phyloP scores from a whole-genome alignment of 179 eudicot genomes.

The Heliamphora pulchella region DNA sequence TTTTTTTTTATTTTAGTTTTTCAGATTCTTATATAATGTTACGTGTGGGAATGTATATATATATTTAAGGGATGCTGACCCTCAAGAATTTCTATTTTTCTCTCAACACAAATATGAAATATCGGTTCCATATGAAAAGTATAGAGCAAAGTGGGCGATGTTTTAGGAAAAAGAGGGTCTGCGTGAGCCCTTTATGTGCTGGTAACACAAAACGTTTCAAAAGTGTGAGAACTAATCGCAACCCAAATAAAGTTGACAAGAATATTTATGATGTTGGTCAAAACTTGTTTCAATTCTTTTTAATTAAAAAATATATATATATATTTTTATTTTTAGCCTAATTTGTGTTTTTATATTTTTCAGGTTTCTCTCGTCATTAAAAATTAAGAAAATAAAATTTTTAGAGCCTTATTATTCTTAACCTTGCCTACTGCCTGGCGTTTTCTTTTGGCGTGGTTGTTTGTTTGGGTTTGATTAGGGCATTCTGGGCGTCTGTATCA shows the following conservation, averaged over 20 bases:
- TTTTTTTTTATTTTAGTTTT: no score
- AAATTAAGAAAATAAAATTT: no score
- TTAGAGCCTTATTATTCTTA: no score
- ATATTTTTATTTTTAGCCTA: background rate
- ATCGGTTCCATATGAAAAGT: background rate
- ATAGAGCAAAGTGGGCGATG: conserved; percentile 13
- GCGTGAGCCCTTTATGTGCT: conserved; percentile 11
- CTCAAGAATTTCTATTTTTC: background rate
- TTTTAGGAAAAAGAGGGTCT: conserved; percentile 15
- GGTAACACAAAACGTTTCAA: conserved; percentile 13
- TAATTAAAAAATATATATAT: conserved; percentile 11
- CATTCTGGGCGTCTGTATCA: no score
- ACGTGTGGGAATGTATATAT: no score
- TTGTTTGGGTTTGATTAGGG: no score
- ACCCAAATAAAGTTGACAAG: conserved; percentile 15
- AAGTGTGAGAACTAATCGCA: background rate
- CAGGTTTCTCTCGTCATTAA: no score
- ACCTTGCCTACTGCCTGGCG: no score
- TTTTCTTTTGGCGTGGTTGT: no score
- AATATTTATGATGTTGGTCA: background rate
- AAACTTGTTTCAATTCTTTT: background rate
- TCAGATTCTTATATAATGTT: no score
- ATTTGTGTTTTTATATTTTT: background rate
- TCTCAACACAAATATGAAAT: background rate
- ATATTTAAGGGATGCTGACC: no score